Base-by-base conservation (phyloP, 352 stramenopile genomes). In the Pythium rishiriense region DNA sequence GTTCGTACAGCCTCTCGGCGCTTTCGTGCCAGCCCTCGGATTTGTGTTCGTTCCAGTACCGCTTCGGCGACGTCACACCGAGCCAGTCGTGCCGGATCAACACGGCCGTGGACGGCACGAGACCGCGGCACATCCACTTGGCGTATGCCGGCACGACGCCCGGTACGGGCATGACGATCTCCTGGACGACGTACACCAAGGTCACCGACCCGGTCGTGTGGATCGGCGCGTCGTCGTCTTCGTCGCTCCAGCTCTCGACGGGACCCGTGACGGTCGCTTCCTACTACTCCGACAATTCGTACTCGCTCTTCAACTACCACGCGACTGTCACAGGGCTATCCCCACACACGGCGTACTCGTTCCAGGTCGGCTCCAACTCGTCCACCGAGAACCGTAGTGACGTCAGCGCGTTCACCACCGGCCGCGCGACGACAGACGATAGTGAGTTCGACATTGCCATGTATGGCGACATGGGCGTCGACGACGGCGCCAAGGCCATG, bases 381-480 rank as follows among this genome's bases (percentile, higher is more conserved):
- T 47, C 26, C 12, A 21, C 49, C 22, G 55, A 31, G 7, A 43
- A 37, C 33, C 59, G 19, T 10, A 64, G 22, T 3, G 57, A 26
- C 43, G 21, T 71, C 26, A 31, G 45, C 14, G 66, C 63, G n/a
- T 85, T 88, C 64, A 80, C 68, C 48, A 88, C 79, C n/a, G 75
- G 75, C 2, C 58, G 73, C 31, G 35, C 45, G 7, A 33, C 58
- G 4, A 21, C 67, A 47, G 73, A 82, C 48, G 31, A 62, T 5
- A 64, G 33, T 28, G 64, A 69, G 25, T 87, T 85, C 46, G 79
- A 78, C 21, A 64, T 87, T 26, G 62, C 74, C 2, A 65, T 91
- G 22, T 88, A 86, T 55, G 83, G 80, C 24, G 80, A 90, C 50
- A 57, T 78, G 39, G 83, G 83, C 39, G 75, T 79, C 0, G 73